A percentile compares a stretch with the other conserved stretches of the same genome.
phyloP scores from a whole-genome alignment of 495 filamentous ascomycete genomes.

The Trichoderma reesei region DNA sequence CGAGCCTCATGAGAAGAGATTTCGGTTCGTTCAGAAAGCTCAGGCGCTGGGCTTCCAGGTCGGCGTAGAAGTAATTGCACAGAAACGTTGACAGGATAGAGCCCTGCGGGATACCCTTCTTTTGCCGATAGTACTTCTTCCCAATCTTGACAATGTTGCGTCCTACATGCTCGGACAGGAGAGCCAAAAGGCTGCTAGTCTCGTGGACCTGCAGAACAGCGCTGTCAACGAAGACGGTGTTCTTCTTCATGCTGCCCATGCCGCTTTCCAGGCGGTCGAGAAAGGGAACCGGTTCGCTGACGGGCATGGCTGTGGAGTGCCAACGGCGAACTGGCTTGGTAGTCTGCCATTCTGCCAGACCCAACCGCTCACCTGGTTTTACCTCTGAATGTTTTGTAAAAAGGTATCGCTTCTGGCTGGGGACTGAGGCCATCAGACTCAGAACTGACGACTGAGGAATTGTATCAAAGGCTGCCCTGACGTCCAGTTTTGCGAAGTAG shows the following conservation, averaged over 20 bases:
- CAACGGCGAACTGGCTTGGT: slow-evolving; percentile 53
- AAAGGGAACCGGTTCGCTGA: slow-evolving; percentile 43
- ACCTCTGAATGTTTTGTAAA: slow-evolving; percentile 68
- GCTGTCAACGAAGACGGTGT: slow-evolving; percentile 68
- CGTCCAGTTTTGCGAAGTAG: slow-evolving; percentile 89
- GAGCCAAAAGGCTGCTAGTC: slow-evolving; percentile 49
- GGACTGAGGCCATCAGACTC: slow-evolving; percentile 50
- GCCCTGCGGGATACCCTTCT: slow-evolving; percentile 84
- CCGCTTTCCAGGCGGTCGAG: slow-evolving; percentile 42
- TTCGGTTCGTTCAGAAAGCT: slow-evolving; percentile 50
- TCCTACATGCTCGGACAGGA: slow-evolving; percentile 67
- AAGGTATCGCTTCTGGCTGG: slow-evolving; percentile 58
- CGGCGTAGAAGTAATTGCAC: slow-evolving; percentile 91
- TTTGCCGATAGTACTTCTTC: slow-evolving; percentile 83
- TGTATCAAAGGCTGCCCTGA: slow-evolving; percentile 87
- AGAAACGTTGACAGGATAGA: slow-evolving; percentile 76
- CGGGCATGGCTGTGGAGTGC: slow-evolving; percentile 46
- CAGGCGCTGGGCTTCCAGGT: slow-evolving; percentile 62
- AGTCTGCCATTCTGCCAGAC: slow-evolving; percentile 16
- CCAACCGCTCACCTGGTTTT: slow-evolving; percentile 28
- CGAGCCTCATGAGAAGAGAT: slow-evolving; percentile 64
- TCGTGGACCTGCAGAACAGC: slow-evolving; percentile 43
- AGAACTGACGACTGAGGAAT: slow-evolving; percentile 78
- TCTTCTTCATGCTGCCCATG: slow-evolving; percentile 37
- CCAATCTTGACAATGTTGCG: slow-evolving; percentile 82